phyloP scores from a whole-genome alignment of 371 early-diverging fungal species.

The Rhizomucor miehei region DNA sequence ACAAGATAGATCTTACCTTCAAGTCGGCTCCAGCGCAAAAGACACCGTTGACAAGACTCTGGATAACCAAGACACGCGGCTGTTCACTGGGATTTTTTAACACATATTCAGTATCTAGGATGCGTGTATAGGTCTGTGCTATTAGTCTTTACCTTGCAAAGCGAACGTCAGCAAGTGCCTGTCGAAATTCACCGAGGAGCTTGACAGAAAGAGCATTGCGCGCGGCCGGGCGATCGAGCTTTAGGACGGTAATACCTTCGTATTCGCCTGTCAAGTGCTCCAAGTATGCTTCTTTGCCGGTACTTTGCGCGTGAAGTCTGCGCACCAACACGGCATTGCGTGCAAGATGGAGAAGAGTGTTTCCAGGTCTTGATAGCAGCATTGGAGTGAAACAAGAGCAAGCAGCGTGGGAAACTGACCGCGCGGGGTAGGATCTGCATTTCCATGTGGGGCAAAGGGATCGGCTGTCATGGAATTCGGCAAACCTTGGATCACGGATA shows the following conservation, averaged over 20 bases:
- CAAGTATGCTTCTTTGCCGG: conserved; percentile 59
- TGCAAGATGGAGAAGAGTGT: background rate
- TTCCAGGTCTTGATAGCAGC: no score
- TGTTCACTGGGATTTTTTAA: no score
- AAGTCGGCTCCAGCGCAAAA: conserved; percentile 98
- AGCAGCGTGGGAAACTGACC: no score
- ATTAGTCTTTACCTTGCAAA: conserved; percentile 50
- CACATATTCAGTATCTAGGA: no score
- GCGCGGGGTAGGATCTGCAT: no score
- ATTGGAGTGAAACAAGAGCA: no score
- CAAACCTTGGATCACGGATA: no score
- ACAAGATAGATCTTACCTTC: conserved; percentile 53
- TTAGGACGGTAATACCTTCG: conserved; percentile 79
- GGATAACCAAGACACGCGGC: conserved; percentile 76
- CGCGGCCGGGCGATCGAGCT: conserved; percentile 83
- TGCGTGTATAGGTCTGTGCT: background rate
- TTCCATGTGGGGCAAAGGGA: no score
- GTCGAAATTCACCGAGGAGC: conserved; percentile 72
- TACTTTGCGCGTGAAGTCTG: conserved; percentile 10
- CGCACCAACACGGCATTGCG: conserved; percentile 4
- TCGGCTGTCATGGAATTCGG: no score
- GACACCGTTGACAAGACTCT: conserved; percentile 78
- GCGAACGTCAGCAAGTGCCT: conserved; percentile 64
- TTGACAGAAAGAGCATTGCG: conserved; percentile 88
- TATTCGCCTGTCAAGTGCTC: conserved; percentile 57